Conservation (phyloP, 805 yeast species). For the Nakazawaea ernobii region DNA sequence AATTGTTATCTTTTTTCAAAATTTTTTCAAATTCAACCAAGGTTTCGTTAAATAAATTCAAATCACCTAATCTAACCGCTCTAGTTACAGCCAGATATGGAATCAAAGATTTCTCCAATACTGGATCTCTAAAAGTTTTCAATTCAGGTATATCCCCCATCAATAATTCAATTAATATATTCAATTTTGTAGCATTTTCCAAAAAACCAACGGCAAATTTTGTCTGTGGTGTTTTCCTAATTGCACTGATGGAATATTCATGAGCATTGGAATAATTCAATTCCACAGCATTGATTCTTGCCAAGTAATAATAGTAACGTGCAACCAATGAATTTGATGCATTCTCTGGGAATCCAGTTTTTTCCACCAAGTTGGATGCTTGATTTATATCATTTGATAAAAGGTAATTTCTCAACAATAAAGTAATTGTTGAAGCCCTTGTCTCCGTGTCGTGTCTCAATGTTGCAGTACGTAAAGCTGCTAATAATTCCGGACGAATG, state of each 20-base stretch:
- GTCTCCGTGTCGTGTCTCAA: slow-evolving; percentile 91
- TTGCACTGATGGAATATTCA: slow-evolving; percentile 88
- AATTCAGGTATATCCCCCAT: slow-evolving; percentile 97
- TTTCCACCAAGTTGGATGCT: slow-evolving; percentile 85
- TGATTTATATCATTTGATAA: slow-evolving; percentile 74
- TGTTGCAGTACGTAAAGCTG: slow-evolving; percentile 79
- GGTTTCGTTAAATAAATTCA: slow-evolving; percentile 70
- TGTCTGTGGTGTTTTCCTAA: slow-evolving; percentile 94
- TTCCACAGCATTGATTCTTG: slow-evolving; percentile 88
- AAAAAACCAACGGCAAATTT: slow-evolving; percentile 78
- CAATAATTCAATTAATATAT: slow-evolving; percentile 80
- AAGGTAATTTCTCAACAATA: slow-evolving; percentile 76
- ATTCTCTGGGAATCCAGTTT: slow-evolving; percentile 79
- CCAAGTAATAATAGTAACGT: slow-evolving; percentile 84
- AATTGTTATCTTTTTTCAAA: slow-evolving; percentile 73
- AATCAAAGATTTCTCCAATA: slow-evolving; percentile 51
- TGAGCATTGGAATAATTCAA: slow-evolving; percentile 87
- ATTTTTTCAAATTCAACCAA: slow-evolving; percentile 54
- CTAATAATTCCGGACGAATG: slow-evolving; percentile 66
- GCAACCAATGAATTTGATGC: slow-evolving; percentile 88
- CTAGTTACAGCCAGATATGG: slow-evolving; percentile 86
- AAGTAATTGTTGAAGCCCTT: slow-evolving; percentile 80
- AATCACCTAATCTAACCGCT: slow-evolving; percentile 90
- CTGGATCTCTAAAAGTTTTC: slow-evolving; percentile 64
- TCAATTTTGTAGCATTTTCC: slow-evolving; percentile 84